Percentiles rank a stretch among this genome's conserved stretches.
These are phyloP conservation scores for Lactarius hengduanensis DNA, from an alignment of 768 basidiomycete genomes.

Conservation along the genomic window DNA sequence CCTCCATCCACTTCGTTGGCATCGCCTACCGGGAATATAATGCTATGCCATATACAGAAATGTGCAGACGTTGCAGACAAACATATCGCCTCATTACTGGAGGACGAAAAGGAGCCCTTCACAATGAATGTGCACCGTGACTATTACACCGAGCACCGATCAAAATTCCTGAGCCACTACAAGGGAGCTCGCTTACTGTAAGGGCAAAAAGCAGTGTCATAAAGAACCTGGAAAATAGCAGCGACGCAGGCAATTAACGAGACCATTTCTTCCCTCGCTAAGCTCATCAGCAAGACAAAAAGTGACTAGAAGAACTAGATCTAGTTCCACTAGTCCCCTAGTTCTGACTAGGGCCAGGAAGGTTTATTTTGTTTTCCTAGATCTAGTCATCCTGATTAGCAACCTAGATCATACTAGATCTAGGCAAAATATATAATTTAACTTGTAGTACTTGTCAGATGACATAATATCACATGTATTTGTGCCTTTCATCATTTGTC, in stretches of 20 bases:
- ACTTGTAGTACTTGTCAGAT: too few species aligned
- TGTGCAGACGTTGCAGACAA: conserved; percentile 4
- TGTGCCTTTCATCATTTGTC: too few species aligned
- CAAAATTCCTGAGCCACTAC: conserved; percentile 52
- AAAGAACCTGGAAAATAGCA: background rate
- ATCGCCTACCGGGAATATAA: conserved; percentile 8
- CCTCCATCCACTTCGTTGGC: background rate
- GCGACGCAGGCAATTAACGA: conserved; percentile 22
- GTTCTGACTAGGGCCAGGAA: too few species aligned
- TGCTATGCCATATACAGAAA: conserved; percentile 14
- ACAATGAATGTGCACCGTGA: conserved; percentile 30
- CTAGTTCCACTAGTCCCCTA: too few species aligned
- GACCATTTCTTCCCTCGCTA: conserved; percentile 38
- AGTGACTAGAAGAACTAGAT: too few species aligned
- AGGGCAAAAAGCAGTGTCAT: conserved; percentile 6
- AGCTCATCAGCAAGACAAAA: too few species aligned
- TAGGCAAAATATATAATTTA: too few species aligned
- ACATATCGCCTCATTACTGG: conserved; percentile 21
- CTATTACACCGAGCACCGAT: conserved; percentile 36
- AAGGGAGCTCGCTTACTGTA: conserved; percentile 34
- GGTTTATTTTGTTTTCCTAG: too few species aligned
- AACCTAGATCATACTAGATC: too few species aligned
- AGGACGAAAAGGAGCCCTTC: conserved; percentile 26
- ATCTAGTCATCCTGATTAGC: too few species aligned
- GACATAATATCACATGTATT: too few species aligned